A percentile compares a stretch with the other conserved stretches of the same genome.
Conservation (phyloP, 2,329 filamentous ascomycete species). For the Nothopassalora personata region DNA sequence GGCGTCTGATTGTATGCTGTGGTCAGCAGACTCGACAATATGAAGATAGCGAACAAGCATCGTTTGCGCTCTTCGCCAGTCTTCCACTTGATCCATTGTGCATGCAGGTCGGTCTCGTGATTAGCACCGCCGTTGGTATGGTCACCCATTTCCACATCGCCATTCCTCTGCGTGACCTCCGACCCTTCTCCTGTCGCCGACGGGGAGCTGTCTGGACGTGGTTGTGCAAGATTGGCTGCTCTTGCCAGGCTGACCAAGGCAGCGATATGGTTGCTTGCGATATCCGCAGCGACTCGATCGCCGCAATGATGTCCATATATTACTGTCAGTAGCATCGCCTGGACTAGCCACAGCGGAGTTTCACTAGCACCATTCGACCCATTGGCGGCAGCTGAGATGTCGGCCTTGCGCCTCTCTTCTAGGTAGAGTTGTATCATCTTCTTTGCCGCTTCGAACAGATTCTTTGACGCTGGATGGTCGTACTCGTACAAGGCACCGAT, state of each 20-base stretch:
- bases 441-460: slow-evolving; percentile 88
- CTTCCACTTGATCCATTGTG: slow-evolving; percentile 89
- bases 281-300: slow-evolving; percentile 84
- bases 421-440: slow-evolving; percentile 92
- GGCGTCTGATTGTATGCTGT: slow-evolving; percentile 91
- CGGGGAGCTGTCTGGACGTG: slow-evolving; percentile 26
- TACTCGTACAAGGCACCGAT: slow-evolving; percentile 82
- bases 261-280: slow-evolving; percentile 86
- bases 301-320: slow-evolving; percentile 94
- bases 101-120: slow-evolving; percentile 47
- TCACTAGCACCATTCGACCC: slow-evolving; percentile 40
- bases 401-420: slow-evolving; percentile 81
- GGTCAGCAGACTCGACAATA: slow-evolving; percentile 83
- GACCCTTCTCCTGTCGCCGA: slow-evolving; percentile 7
- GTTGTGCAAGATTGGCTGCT: slow-evolving; percentile 69
- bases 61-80: slow-evolving; percentile 83
- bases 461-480: slow-evolving; percentile 71
- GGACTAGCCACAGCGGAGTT: slow-evolving; percentile 87
- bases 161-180: slow-evolving; percentile 16
- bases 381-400: slow-evolving; percentile 60
- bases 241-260: slow-evolving; percentile 86
- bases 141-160: slow-evolving; percentile 51
- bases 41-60: slow-evolving; percentile 85
- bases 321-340: slow-evolving; percentile 93
- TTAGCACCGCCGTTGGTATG: slow-evolving; percentile 2